Evolutionary conservation across 2,329 filamentous ascomycete species (phyloP).

Genomic region (Exophiala mesophila): DNA sequence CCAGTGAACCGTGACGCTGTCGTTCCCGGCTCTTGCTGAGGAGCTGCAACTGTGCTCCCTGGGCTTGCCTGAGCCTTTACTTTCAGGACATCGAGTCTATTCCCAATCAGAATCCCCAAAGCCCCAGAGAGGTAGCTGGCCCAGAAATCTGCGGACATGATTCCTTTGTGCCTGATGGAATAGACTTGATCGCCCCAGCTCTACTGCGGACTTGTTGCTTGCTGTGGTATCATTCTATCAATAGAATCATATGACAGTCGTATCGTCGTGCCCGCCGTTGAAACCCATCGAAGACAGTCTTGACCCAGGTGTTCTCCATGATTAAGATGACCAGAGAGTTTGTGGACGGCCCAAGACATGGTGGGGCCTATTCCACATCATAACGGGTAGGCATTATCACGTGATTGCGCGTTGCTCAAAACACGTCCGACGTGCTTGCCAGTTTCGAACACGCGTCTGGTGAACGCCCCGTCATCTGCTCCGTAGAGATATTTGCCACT

Average conservation of each 20-base stretch:
- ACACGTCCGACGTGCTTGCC: neutral
- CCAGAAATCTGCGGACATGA: conserved; percentile 88
- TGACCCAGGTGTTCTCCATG: too few relatives aligned
- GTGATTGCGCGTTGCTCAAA: conserved; percentile 11
- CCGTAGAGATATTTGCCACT: too few relatives aligned
- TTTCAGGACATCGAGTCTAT: conserved; percentile 75
- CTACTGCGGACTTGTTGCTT: too few relatives aligned
- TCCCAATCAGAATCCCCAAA: conserved; percentile 80
- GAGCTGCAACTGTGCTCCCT: neutral
- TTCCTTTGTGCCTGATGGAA: too few relatives aligned
- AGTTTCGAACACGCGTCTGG: too few relatives aligned
- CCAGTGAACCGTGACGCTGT: conserved; percentile 17
- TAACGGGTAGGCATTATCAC: conserved; percentile 6
- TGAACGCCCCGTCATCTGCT: too few relatives aligned
- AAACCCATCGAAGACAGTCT: too few relatives aligned
- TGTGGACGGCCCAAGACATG: neutral
- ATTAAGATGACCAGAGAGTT: neutral
- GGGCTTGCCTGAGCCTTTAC: conserved; percentile 69
- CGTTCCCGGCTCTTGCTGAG: conserved; percentile 1
- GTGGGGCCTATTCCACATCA: too few relatives aligned
- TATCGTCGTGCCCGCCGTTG: too few relatives aligned
- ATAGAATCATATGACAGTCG: too few relatives aligned
- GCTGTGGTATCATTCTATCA: too few relatives aligned
- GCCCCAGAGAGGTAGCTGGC: conserved; percentile 86
- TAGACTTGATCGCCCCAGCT: too few relatives aligned